Percentiles rank a stretch among this genome's conserved stretches.
These are phyloP conservation scores for Herpotrichia juniperi DNA, from an alignment of 2,329 filamentous ascomycete species.

Conservation along the genomic window DNA sequence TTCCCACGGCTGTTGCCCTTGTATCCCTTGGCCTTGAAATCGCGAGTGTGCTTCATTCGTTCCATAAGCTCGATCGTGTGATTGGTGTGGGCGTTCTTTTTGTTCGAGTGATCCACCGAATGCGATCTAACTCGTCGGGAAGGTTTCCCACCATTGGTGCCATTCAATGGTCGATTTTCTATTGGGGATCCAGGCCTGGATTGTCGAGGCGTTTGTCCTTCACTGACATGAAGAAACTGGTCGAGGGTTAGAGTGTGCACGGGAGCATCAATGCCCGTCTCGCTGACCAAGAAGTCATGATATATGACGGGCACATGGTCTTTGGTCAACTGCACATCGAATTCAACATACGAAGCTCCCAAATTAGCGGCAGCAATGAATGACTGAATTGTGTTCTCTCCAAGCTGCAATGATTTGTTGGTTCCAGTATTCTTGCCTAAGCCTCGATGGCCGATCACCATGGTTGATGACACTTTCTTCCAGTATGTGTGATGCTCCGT, in stretches of 20 bases:
- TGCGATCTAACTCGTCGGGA: constrained; percentile 59
- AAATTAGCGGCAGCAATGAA: constrained; percentile 96
- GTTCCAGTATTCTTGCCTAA: constrained; percentile 88
- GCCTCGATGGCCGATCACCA: constrained; percentile 74
- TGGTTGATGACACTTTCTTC: constrained; percentile 88
- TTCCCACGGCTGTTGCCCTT: constrained; percentile 94
- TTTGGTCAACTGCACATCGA: constrained; percentile 97
- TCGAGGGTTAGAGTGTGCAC: constrained; percentile 94
- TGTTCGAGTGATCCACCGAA: constrained; percentile 60
- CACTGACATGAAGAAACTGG: constrained; percentile 89
- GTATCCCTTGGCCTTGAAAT: constrained; percentile 93
- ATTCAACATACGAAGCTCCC: constrained; percentile 75
- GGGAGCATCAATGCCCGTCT: constrained; percentile 95
- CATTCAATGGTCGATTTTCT: constrained; percentile 13
- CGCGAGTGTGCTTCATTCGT: constrained; percentile 95
- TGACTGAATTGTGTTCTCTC: constrained; percentile 93
- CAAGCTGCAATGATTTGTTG: constrained; percentile 87
- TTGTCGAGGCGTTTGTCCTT: constrained; percentile 55
- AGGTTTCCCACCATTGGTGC: constrained; percentile 21
- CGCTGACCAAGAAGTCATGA: constrained; percentile 96
- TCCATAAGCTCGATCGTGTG: constrained; percentile 68
- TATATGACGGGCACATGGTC: constrained; percentile 98
- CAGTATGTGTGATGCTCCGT: constrained; percentile 93
- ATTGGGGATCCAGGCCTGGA: constrained; percentile 57
- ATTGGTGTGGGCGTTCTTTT: constrained; percentile 47